phyloP scores from a whole-genome alignment of 257 asterid genomes.

The Jaltomata sinuosa region DNA sequence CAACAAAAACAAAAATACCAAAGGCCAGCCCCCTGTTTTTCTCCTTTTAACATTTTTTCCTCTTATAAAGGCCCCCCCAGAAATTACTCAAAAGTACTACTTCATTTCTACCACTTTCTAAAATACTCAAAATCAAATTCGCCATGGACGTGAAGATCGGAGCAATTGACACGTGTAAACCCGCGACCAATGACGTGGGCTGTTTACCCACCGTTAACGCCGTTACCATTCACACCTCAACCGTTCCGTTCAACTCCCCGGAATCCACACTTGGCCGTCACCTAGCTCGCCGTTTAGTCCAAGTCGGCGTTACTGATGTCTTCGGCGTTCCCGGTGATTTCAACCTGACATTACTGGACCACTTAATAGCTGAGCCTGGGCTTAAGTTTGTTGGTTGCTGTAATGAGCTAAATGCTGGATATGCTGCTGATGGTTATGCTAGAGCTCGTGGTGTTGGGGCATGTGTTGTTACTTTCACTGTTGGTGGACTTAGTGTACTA shows the following conservation, averaged over 20 bases:
- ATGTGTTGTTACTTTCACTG: slow-evolving; percentile 21
- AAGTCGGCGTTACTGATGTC: slow-evolving; percentile 12
- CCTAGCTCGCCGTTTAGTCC: slow-evolving; percentile 15
- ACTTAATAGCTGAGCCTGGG: slow-evolving; percentile 71
- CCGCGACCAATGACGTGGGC: not conserved
- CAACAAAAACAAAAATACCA: not conserved
- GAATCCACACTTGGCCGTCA: slow-evolving; percentile 22
- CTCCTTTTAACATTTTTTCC: not conserved
- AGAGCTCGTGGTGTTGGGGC: slow-evolving; percentile 13
- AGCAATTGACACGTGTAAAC: not conserved
- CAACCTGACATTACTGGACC: slow-evolving; percentile 29
- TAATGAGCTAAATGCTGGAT: slow-evolving; percentile 65
- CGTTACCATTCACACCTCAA: not conserved
- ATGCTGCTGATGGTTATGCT: slow-evolving; percentile 28
- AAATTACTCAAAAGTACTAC: not conserved
- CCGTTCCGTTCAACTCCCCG: not conserved
- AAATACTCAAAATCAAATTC: not conserved
- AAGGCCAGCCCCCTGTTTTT: not conserved
- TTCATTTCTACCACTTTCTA: not conserved
- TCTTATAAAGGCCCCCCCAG: not conserved
- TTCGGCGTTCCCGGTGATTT: slow-evolving; percentile 19
- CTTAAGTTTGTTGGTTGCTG: slow-evolving; percentile 74
- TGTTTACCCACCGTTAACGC: not conserved
- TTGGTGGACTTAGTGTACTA: slow-evolving; percentile 18
- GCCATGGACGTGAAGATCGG: not conserved